phyloP scores from a whole-genome alignment of 2,329 filamentous ascomycete genomes.

The Monilinia polystroma region DNA sequence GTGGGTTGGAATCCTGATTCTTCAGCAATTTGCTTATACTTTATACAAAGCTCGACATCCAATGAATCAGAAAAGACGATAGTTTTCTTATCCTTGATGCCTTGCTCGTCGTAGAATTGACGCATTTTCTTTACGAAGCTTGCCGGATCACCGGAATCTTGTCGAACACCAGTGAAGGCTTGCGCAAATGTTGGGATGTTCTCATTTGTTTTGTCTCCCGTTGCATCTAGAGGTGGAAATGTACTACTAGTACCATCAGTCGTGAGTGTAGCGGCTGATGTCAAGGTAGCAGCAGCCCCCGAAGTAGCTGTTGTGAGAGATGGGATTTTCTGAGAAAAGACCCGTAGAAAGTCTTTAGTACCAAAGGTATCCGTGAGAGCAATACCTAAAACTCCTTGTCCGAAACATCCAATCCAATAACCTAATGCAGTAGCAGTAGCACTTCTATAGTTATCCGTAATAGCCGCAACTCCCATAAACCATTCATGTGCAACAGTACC shows the following conservation, averaged over 20 bases:
- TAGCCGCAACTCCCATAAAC: conserved; percentile 98
- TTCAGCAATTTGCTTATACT: conserved; percentile 85
- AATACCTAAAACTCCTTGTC: conserved; percentile 77
- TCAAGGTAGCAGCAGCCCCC: conserved; percentile 32
- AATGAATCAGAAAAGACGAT: conserved; percentile 96
- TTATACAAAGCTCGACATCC: conserved; percentile 83
- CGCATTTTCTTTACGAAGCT: conserved; percentile 65
- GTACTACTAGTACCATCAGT: conserved; percentile 7
- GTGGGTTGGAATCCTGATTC: conserved; percentile 77
- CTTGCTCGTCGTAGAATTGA: conserved; percentile 44
- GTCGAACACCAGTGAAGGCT: conserved; percentile 65
- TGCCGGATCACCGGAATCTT: conserved; percentile 69
- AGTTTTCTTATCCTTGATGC: conserved; percentile 76
- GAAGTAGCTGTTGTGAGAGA: conserved; percentile 39
- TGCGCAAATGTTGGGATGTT: conserved; percentile 57
- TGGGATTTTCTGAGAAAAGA: conserved; percentile 71
- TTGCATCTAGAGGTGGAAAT: conserved; percentile 43
- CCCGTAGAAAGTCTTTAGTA: conserved; percentile 80
- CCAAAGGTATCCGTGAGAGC: conserved; percentile 96
- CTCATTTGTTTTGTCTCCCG: conserved; percentile 42
- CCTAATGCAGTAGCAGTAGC: conserved; percentile 82
- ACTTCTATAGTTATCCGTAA: conserved; percentile 77
- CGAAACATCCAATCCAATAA: conserved; percentile 91
- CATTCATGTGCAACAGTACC: conserved; percentile 96
- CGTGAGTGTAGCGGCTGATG: conserved; percentile 27